Evolutionary conservation across 2,329 filamentous ascomycete genomes (phyloP).

Genomic region (Aspergillus sp.): DNA sequence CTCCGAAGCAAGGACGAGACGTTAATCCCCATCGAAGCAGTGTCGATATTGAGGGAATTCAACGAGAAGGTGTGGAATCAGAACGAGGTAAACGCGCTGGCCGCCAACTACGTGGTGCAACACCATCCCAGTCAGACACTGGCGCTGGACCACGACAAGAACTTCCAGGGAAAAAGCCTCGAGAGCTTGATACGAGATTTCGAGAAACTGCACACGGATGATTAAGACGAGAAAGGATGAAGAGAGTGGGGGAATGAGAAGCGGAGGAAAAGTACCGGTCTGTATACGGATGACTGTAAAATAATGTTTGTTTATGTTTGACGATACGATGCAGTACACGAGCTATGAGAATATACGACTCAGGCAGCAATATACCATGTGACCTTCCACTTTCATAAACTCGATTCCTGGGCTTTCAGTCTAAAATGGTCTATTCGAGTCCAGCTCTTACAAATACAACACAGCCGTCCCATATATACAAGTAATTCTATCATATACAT

Average conservation of each 20-base stretch:
- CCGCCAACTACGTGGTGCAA: constrained; percentile 1
- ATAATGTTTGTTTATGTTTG: background rate
- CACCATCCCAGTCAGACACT: background rate
- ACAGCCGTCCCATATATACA: background rate
- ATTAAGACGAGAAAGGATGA: background rate
- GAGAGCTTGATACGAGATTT: constrained; percentile 6
- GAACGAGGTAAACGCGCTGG: background rate
- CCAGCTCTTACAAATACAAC: too few relatives aligned
- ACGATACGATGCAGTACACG: background rate
- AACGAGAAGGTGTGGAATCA: constrained; percentile 6
- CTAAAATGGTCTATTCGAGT: background rate
- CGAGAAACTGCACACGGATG: background rate
- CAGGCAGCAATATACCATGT: background rate
- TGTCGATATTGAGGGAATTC: background rate
- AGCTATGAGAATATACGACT: constrained; percentile 9
- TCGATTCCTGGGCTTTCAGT: background rate
- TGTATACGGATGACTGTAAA: background rate
- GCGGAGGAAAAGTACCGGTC: background rate
- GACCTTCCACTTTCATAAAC: background rate
- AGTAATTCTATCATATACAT: background rate
- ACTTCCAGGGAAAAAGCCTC: background rate
- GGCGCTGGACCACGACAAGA: background rate
- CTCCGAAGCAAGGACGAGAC: background rate
- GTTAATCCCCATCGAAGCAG: background rate
- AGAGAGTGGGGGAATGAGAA: background rate